phyloP scores from a whole-genome alignment of 179 eudicot species.

The Spinacia oleracea region DNA sequence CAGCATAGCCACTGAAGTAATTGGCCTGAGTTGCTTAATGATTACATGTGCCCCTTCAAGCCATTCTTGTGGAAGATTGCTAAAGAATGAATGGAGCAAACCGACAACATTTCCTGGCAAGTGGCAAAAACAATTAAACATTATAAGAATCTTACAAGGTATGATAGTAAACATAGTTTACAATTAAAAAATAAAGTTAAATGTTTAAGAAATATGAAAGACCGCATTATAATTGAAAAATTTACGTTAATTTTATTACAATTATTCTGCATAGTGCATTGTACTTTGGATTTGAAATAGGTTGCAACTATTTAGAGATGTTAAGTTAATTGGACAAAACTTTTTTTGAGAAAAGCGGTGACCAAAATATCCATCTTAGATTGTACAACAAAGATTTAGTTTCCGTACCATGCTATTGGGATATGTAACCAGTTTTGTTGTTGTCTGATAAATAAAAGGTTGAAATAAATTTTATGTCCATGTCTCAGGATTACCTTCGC shows the following conservation, averaged over 20 bases:
- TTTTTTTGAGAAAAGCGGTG: too few relatives aligned
- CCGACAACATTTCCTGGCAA: constrained; percentile 81
- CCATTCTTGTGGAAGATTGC: constrained; percentile 98
- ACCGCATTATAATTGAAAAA: not conserved
- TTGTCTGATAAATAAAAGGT: too few relatives aligned
- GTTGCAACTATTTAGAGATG: not conserved
- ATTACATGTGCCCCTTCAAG: constrained; percentile 81
- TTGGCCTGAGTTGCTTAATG: constrained; percentile 78
- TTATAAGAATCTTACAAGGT: constrained; percentile 16
- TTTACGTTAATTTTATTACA: not conserved
- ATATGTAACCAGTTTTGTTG: too few relatives aligned
- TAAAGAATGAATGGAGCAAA: constrained; percentile 83
- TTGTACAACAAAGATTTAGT: too few relatives aligned
- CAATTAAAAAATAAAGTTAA: not conserved
- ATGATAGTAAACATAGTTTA: not conserved
- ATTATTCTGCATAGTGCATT: not conserved
- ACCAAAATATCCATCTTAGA: too few relatives aligned
- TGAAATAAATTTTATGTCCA: too few relatives aligned
- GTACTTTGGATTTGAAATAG: not conserved
- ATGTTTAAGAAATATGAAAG: not conserved
- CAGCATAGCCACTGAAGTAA: constrained; percentile 82
- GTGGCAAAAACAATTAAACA: constrained; percentile 12
- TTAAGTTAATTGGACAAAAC: not conserved
- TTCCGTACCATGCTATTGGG: too few relatives aligned
- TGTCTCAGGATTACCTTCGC: too few relatives aligned